phyloP scores from a whole-genome alignment of 257 asterid species.

The Capsicum baccatum region DNA sequence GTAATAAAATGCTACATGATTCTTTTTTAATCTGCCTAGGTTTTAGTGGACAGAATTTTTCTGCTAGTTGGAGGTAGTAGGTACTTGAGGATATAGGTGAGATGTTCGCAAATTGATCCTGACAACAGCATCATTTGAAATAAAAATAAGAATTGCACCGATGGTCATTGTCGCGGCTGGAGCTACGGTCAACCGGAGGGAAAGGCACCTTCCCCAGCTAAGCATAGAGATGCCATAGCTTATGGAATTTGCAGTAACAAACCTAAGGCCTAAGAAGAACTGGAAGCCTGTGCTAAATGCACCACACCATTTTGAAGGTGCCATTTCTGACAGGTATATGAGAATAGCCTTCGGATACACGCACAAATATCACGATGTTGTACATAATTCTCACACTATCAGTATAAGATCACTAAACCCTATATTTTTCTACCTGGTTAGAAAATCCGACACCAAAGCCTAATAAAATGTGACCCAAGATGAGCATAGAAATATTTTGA shows the following conservation, averaged over 20 bases:
- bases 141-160: slow-evolving; percentile 58
- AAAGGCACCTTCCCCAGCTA: slow-evolving; percentile 81
- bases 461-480: slow-evolving; percentile 32
- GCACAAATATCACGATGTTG: background rate
- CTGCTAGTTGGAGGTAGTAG: background rate
- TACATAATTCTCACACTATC: background rate
- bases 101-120: background rate
- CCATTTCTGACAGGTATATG: slow-evolving; percentile 34
- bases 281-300: slow-evolving; percentile 40
- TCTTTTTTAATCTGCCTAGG: background rate
- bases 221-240: slow-evolving; percentile 31
- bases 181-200: slow-evolving; percentile 72
- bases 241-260: slow-evolving; percentile 22
- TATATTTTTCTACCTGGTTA: slow-evolving; percentile 31
- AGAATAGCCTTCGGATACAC: slow-evolving; percentile 34
- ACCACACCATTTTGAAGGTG: slow-evolving; percentile 37
- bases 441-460: slow-evolving; percentile 44
- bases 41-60: background rate
- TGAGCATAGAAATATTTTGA: slow-evolving; percentile 35
- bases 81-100: background rate
- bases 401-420: background rate
- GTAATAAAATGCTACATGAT: background rate
- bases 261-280: slow-evolving; percentile 29
- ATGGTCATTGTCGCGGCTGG: slow-evolving; percentile 73
- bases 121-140: background rate